Conservation (phyloP, 176 grass and related monocot species). For the Cenchrus americanus region DNA sequence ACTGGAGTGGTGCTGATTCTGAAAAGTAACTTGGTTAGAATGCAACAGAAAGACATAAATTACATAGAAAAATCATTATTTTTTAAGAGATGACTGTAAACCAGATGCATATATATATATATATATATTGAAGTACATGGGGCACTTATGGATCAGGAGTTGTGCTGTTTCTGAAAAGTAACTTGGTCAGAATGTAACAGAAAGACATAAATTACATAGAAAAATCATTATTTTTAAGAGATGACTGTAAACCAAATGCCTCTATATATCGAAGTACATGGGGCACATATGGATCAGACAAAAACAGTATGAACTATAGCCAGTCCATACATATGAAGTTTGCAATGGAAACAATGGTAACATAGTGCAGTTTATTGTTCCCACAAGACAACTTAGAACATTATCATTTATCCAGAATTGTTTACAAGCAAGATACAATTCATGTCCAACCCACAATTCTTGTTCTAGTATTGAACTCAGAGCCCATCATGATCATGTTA, state of each 20-base stretch:
- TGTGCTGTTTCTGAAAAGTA: conserved; percentile 63
- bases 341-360: conserved; percentile 6
- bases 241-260: neutral
- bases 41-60: conserved; percentile 14
- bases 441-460: neutral
- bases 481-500: neutral
- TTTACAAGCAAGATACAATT: conserved; percentile 14
- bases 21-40: conserved; percentile 41
- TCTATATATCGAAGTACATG: neutral
- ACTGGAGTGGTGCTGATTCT: conserved; percentile 61
- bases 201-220: conserved; percentile 11
- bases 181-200: conserved; percentile 23
- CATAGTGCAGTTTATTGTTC: neutral
- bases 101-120: neutral
- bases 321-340: conserved; percentile 11
- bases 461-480: neutral
- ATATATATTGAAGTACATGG: neutral
- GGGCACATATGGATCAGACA: neutral
- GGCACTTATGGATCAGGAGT: neutral
- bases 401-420: conserved; percentile 18
- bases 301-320: neutral
- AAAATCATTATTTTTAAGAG: conserved; percentile 20
- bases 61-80: conserved; percentile 13
- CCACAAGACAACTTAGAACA: conserved; percentile 10
- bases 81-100: conserved; percentile 7